phyloP scores from a whole-genome alignment of 306 rosid genomes.

The Lathyrus oleraceus region DNA sequence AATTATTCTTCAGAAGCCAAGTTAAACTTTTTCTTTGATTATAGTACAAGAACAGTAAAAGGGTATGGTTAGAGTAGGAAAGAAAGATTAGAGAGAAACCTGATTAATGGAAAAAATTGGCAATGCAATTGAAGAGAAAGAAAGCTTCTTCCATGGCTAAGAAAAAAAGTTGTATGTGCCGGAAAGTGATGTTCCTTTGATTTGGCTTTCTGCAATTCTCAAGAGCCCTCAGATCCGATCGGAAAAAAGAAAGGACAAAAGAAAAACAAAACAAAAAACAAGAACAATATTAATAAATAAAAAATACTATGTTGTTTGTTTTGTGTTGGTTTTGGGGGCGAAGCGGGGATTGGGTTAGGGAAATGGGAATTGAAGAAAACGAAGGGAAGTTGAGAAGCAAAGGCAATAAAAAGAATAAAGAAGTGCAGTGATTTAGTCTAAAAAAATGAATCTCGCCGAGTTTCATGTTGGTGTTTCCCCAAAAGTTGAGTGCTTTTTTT shows the following conservation, averaged over 20 bases:
- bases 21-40: conserved; percentile 32
- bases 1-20: neutral
- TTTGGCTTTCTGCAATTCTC: conserved; percentile 43
- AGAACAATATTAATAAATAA: conserved; percentile 21
- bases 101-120: conserved; percentile 42
- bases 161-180: conserved; percentile 17
- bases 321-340: conserved; percentile 36
- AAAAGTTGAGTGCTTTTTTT: conserved; percentile 23
- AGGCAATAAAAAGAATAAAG: conserved; percentile 33
- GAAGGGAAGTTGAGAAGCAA: conserved; percentile 50
- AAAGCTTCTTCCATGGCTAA: conserved; percentile 53
- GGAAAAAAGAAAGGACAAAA: conserved; percentile 40
- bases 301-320: conserved; percentile 17
- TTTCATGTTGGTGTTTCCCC: conserved; percentile 36
- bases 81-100: conserved; percentile 34
- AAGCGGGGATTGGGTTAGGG: conserved; percentile 11
- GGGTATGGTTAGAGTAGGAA: conserved; percentile 19
- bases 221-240: conserved; percentile 88
- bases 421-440: conserved; percentile 34
- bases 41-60: conserved; percentile 34
- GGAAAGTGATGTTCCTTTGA: conserved; percentile 63
- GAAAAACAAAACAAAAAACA: conserved; percentile 43
- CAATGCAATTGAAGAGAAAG: conserved; percentile 45
- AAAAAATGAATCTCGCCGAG: conserved; percentile 21
- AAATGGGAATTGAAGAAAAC: conserved; percentile 40